Conservation (phyloP, 768 basidiomycete species). For the Leccinellum rugosiceps region DNA sequence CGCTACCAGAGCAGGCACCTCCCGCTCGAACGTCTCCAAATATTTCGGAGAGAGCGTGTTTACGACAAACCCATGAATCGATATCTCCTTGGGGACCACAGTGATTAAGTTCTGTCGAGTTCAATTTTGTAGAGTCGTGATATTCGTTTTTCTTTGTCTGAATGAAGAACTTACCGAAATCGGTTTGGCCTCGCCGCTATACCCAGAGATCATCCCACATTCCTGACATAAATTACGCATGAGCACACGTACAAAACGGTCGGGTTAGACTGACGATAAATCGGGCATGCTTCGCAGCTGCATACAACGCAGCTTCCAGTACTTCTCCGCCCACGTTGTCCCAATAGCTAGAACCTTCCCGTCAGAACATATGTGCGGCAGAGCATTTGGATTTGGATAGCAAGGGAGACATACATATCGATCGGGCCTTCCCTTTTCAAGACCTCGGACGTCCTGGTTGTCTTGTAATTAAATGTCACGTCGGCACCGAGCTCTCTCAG, state of each 20-base stretch:
- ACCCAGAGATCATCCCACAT: slow-evolving; percentile 23
- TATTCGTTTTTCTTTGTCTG: background rate
- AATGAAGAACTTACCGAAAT: background rate
- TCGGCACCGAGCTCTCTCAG: slow-evolving; percentile 63
- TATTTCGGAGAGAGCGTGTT: slow-evolving; percentile 30
- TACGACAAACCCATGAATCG: slow-evolving; percentile 46
- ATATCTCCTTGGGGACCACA: slow-evolving; percentile 41
- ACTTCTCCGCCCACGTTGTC: slow-evolving; percentile 61
- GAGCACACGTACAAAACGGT: background rate
- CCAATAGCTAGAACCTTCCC: slow-evolving; percentile 12
- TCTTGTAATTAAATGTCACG: slow-evolving; percentile 75
- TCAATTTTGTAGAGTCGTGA: background rate
- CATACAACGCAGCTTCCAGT: slow-evolving; percentile 52
- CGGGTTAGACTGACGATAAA: slow-evolving; percentile 39
- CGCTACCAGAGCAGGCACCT: slow-evolving; percentile 39
- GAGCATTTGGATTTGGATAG: background rate
- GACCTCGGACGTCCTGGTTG: slow-evolving; percentile 45
- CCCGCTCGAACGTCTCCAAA: slow-evolving; percentile 39
- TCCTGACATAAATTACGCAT: slow-evolving; percentile 23
- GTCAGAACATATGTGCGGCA: background rate
- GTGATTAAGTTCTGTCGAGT: slow-evolving; percentile 33
- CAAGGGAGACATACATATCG: slow-evolving; percentile 38
- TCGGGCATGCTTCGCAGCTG: slow-evolving; percentile 41
- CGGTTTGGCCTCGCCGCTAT: background rate
- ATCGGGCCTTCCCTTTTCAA: slow-evolving; percentile 56